Conservation (phyloP, 2,329 filamentous ascomycete species). For the Grosmannia serpens region DNA sequence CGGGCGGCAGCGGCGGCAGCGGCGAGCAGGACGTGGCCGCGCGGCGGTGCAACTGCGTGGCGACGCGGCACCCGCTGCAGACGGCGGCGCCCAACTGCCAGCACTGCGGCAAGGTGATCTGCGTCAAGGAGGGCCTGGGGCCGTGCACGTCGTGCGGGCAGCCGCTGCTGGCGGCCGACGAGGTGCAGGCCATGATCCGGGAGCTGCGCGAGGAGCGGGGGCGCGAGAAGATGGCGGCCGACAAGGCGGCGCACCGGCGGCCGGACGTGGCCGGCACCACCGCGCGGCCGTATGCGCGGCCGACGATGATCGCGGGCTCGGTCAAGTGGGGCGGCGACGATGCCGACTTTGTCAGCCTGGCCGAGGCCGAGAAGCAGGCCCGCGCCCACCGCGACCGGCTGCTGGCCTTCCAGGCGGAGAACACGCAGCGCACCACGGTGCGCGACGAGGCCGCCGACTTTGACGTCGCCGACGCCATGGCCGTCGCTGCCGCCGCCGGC, state of each 20-base stretch:
- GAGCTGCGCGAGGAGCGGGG: slow-evolving; percentile 78
- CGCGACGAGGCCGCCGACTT: slow-evolving; percentile 70
- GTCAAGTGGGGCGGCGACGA: slow-evolving; percentile 16
- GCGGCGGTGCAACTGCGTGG: slow-evolving; percentile 78
- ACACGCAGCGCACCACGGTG: slow-evolving; percentile 71
- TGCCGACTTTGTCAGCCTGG: slow-evolving; percentile 43
- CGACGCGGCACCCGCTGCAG: slow-evolving; percentile 74
- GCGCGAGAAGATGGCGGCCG: slow-evolving; percentile 71
- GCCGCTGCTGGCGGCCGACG: slow-evolving; percentile 57
- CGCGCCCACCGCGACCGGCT: slow-evolving; percentile 72
- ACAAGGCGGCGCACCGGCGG: slow-evolving; percentile 58
- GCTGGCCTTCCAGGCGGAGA: slow-evolving; percentile 73
- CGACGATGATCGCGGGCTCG: slow-evolving; percentile 11
- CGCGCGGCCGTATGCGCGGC: slow-evolving; percentile 6
- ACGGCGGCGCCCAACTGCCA: slow-evolving; percentile 89
- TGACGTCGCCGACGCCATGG: slow-evolving; percentile 28
- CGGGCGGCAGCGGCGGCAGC: slow-evolving; percentile 1
- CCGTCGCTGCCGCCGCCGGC: slow-evolving; percentile 16
- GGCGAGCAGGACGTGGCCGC: slow-evolving; percentile 38
- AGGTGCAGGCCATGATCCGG: slow-evolving; percentile 76
- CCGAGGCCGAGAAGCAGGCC: slow-evolving; percentile 48
- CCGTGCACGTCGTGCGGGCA: slow-evolving; percentile 85
- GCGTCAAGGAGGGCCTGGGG: slow-evolving; percentile 83
- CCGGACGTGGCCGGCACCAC: slow-evolving; percentile 46
- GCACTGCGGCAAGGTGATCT: slow-evolving; percentile 88